Evolutionary conservation across 306 rosid genomes (phyloP), one percentile per base, ranked within the genome.

Genomic region (Canavalia gladiata): DNA sequence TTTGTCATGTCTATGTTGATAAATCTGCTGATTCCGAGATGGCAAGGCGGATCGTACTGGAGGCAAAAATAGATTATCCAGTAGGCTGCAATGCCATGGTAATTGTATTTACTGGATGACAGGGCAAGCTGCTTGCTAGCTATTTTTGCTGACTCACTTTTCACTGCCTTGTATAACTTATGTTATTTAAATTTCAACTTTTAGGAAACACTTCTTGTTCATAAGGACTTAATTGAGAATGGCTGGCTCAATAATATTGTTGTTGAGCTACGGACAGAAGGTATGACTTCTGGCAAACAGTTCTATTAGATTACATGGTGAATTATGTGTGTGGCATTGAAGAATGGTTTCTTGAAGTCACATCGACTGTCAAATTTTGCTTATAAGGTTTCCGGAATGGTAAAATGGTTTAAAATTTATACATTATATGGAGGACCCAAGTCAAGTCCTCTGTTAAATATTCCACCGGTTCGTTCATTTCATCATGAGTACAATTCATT

Each of bases 1-100:
- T 95, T 66, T 95, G 99, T 90, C 99, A 96, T 75, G 92, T 93
- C 78, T 96, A 89, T 72, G 81, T 93, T 67, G 99, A 96, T 78
- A 96, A 96, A 84, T 96, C 97, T 90, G 99, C 98, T 50, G 82
- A 96, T 80, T 73, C 88, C 90, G 94, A 90, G 78, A 88, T 92
- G 93, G 97, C 97, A 54, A 87, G 82, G 87, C 86, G 45, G 83
- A 92, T 96, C 80, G 94, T 90, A 65, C 70, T 90, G 71, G 99
- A 96, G 88, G 98, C 97, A 62, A 96, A 96, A 88, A 3, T 89
- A 75, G 99, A 96, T 88, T 96, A 96, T 86, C 99, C 99, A 75
- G 92, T 98, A 74, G 97, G 94, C 77, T 96, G 99, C 81, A 96
- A 96, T 88, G 99, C 99, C 74, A 90, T 96, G 99, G 99, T 96